These are phyloP conservation scores for Metrosideros polymorpha DNA, from an alignment of 441 rosid species.

Conservation along the genomic window DNA sequence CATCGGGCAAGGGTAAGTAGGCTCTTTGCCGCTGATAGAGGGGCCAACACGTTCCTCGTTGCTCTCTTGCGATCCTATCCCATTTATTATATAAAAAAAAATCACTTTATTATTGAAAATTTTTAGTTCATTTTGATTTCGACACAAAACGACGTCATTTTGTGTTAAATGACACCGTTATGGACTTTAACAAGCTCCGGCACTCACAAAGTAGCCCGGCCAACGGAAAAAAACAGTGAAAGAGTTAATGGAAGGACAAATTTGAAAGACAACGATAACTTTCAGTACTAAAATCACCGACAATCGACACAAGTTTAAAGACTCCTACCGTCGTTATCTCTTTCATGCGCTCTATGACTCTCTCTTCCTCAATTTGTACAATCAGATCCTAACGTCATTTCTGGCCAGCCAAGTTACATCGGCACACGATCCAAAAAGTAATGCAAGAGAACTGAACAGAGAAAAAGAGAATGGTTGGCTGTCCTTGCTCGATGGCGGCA, in stretches of 20 bases:
- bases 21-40: neutral
- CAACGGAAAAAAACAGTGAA: fast-evolving
- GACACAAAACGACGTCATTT: neutral
- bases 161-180: neutral
- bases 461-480: too few species aligned
- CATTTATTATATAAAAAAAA: too few species aligned
- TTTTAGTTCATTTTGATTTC: neutral
- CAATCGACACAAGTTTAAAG: fast-evolving
- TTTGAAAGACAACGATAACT: neutral
- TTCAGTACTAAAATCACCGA: neutral
- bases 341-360: fast-evolving
- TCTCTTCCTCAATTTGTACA: neutral
- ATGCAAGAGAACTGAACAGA: neutral
- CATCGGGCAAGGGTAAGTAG: neutral
- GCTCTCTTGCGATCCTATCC: too few species aligned
- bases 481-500: too few species aligned
- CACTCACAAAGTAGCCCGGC: fast-evolving
- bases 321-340: neutral
- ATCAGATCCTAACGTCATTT: neutral
- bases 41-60: neutral
- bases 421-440: neutral
- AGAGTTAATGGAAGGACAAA: neutral
- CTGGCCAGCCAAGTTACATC: fast-evolving
- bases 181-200: neutral
- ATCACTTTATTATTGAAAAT: too few species aligned